These are phyloP conservation scores for Canavalia ensiformis DNA, from an alignment of 306 rosid genomes.

Conservation along the genomic window DNA sequence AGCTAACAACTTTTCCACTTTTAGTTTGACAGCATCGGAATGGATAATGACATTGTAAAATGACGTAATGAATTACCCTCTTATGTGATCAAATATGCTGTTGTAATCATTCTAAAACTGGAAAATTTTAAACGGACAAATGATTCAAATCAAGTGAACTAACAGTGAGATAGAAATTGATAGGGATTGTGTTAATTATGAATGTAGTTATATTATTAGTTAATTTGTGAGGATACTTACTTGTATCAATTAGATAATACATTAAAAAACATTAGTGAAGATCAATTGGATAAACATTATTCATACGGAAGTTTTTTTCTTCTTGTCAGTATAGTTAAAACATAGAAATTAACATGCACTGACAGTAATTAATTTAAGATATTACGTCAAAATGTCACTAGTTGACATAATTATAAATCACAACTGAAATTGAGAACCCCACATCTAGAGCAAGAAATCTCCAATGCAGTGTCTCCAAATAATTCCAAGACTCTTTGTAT, in stretches of 20 bases:
- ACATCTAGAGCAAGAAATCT: neutral
- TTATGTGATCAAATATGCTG: neutral
- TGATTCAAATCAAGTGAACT: neutral
- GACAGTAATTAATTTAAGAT: neutral
- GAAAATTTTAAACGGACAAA: neutral
- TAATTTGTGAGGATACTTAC: neutral
- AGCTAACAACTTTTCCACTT: constrained; percentile 20
- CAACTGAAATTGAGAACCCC: neutral
- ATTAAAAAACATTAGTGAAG: too few relatives aligned
- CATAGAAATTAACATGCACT: neutral
- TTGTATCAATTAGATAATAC: too few relatives aligned
- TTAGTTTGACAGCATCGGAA: neutral
- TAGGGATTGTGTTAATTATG: neutral
- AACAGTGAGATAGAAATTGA: neutral
- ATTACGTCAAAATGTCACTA: neutral
- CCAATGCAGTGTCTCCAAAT: neutral
- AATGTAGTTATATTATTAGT: neutral
- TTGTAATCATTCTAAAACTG: neutral
- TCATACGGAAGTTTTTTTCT: neutral
- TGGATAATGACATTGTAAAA: constrained; percentile 22
- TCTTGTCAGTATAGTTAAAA: too few relatives aligned
- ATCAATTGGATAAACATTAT: neutral
- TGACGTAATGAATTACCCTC: neutral
- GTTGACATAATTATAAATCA: too few relatives aligned
- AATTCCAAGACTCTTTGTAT: too few relatives aligned